Evolutionary conservation across 352 stramenopile genomes (phyloP), one percentile per base, ranked within the genome.

Genomic region (Globisporangium lucens): DNA sequence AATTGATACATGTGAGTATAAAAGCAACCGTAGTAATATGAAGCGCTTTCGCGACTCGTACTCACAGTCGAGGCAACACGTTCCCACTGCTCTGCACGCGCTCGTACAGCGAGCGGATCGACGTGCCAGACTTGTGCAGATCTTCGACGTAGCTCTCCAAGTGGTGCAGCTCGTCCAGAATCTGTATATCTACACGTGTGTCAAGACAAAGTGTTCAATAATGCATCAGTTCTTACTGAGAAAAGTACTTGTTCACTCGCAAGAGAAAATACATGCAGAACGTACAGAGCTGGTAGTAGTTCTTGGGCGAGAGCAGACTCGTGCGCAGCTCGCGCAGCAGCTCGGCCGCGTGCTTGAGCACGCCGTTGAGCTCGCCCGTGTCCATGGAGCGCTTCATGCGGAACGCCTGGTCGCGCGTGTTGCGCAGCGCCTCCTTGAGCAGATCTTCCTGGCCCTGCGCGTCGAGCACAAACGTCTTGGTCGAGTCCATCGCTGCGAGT

Each of bases 261-360:
- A 24, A 29, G 24, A 46, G 17, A 30, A 13, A 24, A 35, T 8
- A 41, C 24, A 61, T 15, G n/a, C 20, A 15, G 15, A 36, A 68
- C 85, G 95, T 97, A 94, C 98, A 99, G 41, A 99, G 85, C 75
- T 99, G 95, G 79, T 99, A 99, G 82, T 99, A 99, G 73, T 99
- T 98, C 74, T 98, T 98, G 24, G 98, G 98, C 29, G 91, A 98
- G n/a, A 99, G 78, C 41, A 91, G 73, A 58, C 80, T 90, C 61
- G 87, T 95, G 64, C 88, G 86, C 68, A 97, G 73, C 73, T 97
- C 90, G 27, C 83, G 78, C 57, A 97, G 77, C 70, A 97, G 75
- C 36, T 95, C 82, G 15, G 81, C 83, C 12, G 89, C 88, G 70
- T 94, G 78, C 51, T 94, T 91, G 27, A 97, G 82, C 61, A 92